Evolutionary conservation across 495 filamentous ascomycete species (phyloP).

Genomic region (Xylaria scruposa): DNA sequence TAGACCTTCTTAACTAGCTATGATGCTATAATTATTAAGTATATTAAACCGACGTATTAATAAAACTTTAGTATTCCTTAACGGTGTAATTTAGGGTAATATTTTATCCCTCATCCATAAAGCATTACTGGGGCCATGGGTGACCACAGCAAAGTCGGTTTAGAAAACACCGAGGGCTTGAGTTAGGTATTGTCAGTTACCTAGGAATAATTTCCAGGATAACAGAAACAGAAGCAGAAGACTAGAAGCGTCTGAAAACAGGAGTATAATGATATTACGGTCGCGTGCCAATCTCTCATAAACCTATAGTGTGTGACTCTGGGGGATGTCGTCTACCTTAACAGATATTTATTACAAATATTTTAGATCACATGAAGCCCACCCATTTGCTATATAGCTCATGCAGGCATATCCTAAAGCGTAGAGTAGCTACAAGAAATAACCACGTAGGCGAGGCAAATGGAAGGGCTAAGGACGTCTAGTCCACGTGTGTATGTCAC

Average conservation of each 20-base stretch:
- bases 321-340: neutral
- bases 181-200: no score
- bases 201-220: no score
- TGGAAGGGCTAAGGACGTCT: neutral
- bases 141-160: no score
- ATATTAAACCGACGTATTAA: no score
- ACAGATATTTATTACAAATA: neutral
- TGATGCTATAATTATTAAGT: no score
- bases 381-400: neutral
- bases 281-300: neutral
- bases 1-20: no score
- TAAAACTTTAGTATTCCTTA: no score
- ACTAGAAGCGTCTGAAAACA: neutral
- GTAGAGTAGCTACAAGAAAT: neutral
- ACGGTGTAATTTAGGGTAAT: no score
- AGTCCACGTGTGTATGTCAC: neutral
- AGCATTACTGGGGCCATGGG: no score
- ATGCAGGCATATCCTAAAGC: neutral
- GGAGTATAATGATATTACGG: neutral
- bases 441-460: neutral
- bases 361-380: neutral
- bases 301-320: neutral
- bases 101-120: no score
- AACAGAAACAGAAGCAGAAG: no score
- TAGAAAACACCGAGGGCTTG: no score